These are phyloP conservation scores for Clitocybe nebularis DNA, from an alignment of 1,284 basidiomycete species.

Conservation along the genomic window DNA sequence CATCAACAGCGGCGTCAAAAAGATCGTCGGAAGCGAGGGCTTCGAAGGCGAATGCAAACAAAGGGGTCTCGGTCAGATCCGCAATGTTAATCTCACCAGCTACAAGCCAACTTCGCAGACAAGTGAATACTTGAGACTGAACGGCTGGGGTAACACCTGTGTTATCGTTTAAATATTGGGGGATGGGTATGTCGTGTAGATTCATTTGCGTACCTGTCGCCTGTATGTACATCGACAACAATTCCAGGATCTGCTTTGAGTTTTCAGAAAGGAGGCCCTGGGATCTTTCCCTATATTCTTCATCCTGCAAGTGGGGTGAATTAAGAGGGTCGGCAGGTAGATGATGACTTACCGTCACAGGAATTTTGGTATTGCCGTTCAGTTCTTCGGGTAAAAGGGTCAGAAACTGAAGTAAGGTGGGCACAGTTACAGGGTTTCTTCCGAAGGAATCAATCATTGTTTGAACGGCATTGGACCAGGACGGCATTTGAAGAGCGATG, in stretches of 20 bases:
- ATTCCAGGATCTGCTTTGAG: slow-evolving; percentile 68
- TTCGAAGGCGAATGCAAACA: slow-evolving; percentile 84
- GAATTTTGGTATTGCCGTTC: slow-evolving; percentile 82
- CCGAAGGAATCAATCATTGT: slow-evolving; percentile 87
- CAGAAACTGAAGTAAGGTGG: slow-evolving; percentile 85
- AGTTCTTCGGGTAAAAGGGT: slow-evolving; percentile 92
- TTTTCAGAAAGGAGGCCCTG: slow-evolving; percentile 69
- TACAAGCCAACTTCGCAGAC: slow-evolving; percentile 84
- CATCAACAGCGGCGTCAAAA: slow-evolving; percentile 91
- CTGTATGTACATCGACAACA: slow-evolving; percentile 88
- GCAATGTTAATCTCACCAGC: slow-evolving; percentile 79
- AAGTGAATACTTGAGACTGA: slow-evolving; percentile 86
- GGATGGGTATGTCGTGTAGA: too few relatives aligned
- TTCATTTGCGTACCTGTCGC: slow-evolving; percentile 67
- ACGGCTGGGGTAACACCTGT: slow-evolving; percentile 81
- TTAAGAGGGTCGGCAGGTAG: neutral
- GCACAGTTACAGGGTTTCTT: slow-evolving; percentile 78
- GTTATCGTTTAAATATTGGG: slow-evolving; percentile 2
- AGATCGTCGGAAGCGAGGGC: slow-evolving; percentile 82
- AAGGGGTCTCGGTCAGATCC: slow-evolving; percentile 71
- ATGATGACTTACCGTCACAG: slow-evolving; percentile 61
- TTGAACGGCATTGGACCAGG: slow-evolving; percentile 82
- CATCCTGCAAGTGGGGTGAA: slow-evolving; percentile 50
- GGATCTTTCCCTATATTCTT: slow-evolving; percentile 73
- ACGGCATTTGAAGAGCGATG: slow-evolving; percentile 87